These are phyloP conservation scores for Trichopus zeylanicus DNA, from an alignment of 116 monocot species.

Conservation along the genomic window DNA sequence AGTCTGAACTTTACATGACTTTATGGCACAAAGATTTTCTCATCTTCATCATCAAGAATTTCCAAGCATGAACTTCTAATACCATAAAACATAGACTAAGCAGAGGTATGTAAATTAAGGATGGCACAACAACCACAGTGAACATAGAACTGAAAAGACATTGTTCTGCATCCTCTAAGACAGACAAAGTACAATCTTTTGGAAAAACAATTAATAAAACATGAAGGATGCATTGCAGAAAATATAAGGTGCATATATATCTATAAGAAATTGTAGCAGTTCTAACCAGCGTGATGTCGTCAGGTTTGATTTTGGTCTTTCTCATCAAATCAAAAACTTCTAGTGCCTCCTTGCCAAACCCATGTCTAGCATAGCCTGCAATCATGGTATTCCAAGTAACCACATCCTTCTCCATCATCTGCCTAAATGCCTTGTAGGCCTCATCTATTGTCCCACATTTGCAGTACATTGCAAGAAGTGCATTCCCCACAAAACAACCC, in stretches of 20 bases:
- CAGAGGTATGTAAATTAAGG: no score
- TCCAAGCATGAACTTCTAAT: no score
- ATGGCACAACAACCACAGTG: no score
- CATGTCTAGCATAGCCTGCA: slow-evolving; percentile 68
- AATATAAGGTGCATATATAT: not conserved
- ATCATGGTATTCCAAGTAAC: slow-evolving; percentile 91
- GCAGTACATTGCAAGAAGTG: slow-evolving; percentile 66
- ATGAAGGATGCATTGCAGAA: no score
- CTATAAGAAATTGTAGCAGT: not conserved
- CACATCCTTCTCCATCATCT: slow-evolving; percentile 49
- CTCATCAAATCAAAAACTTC: slow-evolving; percentile 60
- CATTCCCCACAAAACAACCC: slow-evolving; percentile 77
- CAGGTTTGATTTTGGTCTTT: slow-evolving; percentile 30
- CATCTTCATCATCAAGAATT: no score
- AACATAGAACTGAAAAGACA: no score
- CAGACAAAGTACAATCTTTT: no score
- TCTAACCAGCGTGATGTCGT: slow-evolving; percentile 67
- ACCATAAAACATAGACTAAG: no score
- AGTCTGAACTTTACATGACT: no score
- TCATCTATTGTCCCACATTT: slow-evolving; percentile 63
- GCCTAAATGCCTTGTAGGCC: slow-evolving; percentile 42
- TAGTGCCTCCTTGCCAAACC: slow-evolving; percentile 61
- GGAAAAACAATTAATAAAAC: no score
- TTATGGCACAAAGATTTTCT: no score
- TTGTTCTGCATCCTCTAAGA: no score